These are phyloP conservation scores for Rhizoclosmatium globosum DNA, from an alignment of 192 early-diverging fungal species.

Conservation along the genomic window DNA sequence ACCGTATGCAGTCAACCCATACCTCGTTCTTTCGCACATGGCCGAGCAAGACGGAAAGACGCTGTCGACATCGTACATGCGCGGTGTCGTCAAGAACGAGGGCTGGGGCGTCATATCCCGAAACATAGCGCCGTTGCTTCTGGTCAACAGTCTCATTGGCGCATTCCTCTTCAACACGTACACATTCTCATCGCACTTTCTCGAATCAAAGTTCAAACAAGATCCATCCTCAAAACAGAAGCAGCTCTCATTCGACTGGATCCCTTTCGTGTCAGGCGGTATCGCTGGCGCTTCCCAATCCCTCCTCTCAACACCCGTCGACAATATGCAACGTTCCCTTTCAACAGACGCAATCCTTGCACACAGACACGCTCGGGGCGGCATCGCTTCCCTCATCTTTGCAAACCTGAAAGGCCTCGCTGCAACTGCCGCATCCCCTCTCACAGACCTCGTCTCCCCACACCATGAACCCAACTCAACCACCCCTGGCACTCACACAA, in stretches of 20 bases:
- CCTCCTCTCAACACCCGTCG: slow-evolving; percentile 56
- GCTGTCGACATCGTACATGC: slow-evolving; percentile 34
- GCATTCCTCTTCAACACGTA: slow-evolving; percentile 65
- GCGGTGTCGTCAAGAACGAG: slow-evolving; percentile 45
- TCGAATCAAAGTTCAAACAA: not conserved
- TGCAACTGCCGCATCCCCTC: not conserved
- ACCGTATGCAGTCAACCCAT: slow-evolving; percentile 61
- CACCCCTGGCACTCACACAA: not conserved
- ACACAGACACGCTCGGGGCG: slow-evolving; percentile 30
- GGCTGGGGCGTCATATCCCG: slow-evolving; percentile 46
- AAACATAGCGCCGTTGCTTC: slow-evolving; percentile 56
- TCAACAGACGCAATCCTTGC: slow-evolving; percentile 39
- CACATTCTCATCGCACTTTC: slow-evolving; percentile 17
- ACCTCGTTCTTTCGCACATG: slow-evolving; percentile 51
- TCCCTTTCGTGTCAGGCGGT: slow-evolving; percentile 53
- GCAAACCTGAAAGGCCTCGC: not conserved
- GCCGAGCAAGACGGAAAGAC: slow-evolving; percentile 45
- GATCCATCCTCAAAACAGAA: not conserved
- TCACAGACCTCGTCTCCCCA: not conserved
- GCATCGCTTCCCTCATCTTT: slow-evolving; percentile 21
- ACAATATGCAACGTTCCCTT: slow-evolving; percentile 48
- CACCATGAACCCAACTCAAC: not conserved
- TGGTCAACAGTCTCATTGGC: slow-evolving; percentile 57
- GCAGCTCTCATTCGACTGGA: slow-evolving; percentile 31
- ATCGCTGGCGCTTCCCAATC: slow-evolving; percentile 56